Base-by-base conservation (phyloP, 108 stramenopile species). In the Cyclotella baltica region DNA sequence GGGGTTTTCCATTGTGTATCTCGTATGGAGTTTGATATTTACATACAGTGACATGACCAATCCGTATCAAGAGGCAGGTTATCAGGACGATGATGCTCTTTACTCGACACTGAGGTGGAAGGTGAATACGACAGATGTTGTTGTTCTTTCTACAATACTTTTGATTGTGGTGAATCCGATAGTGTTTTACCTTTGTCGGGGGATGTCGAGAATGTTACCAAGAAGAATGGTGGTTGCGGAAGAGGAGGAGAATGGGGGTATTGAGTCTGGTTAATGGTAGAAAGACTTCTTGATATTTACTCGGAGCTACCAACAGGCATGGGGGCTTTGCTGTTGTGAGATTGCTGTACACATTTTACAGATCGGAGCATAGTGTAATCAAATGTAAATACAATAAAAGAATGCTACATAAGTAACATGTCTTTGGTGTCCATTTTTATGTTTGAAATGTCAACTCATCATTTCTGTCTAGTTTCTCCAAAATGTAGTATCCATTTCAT, bases 21-120 rank as follows among this genome's bases (percentile, higher is more conserved):
- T 83, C 4, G 16, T 79, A 20, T 86, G 85, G 85, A 74, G 36
- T 37, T 19, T 83, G 25, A 52, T 80, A 5, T 81, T 82, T 69
- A 22, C 71, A 10, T 70, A 31, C 10, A 35, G 55, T 13, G 73
- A 59, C 15, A 35, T 86, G 38, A 81, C 81, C 6, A 86, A 86
- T 73, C 85, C 85, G 18, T 76, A 78, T 20, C 19, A 13, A 40
- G 68, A 75, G 27, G 38, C 69, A 25, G 73, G 77, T 30, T 50
- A 38, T 35, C 78, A 72, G 34, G 74, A 83, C 38, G 81, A 86
- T 56, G 81, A 83, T 57, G 61, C 78, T 34, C 79, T 86, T 43
- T 86, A 86, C 67, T 28, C 22, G 3, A 36, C 67, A 8, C 5
- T 86, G 38, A 77, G 66, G 37, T 86, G 85, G 85, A 75, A 75